Percentiles rank a stretch among this genome's conserved stretches.
These are phyloP conservation scores for Blastobotrys proliferans DNA, from an alignment of 1,139 yeast species.

Conservation along the genomic window DNA sequence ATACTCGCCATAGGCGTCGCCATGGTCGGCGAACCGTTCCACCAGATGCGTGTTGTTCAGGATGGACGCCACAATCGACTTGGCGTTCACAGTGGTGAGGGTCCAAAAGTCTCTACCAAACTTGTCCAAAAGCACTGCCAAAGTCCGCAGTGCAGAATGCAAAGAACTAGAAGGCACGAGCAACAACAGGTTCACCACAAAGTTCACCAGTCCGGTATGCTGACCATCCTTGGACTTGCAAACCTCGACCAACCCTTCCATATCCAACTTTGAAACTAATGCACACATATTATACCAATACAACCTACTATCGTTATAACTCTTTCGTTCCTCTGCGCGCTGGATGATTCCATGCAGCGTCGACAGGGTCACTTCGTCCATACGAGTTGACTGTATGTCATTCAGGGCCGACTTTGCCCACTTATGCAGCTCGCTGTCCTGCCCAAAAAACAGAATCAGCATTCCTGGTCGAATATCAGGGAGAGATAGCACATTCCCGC, in stretches of 20 bases:
- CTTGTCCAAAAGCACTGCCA: slow-evolving; percentile 3
- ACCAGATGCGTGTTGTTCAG: slow-evolving; percentile 8
- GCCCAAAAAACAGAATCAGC: slow-evolving; percentile 29
- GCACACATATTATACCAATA: slow-evolving; percentile 14
- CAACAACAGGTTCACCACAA: slow-evolving; percentile 10
- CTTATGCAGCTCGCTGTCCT: slow-evolving; percentile 22
- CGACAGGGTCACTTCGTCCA: neutral
- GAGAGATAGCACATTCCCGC: slow-evolving; percentile 2
- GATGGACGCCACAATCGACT: slow-evolving; percentile 4
- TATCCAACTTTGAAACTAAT: slow-evolving; percentile 2
- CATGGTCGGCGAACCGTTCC: neutral
- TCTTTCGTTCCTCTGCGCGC: slow-evolving; percentile 3
- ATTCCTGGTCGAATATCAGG: slow-evolving; percentile 30
- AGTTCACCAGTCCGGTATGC: slow-evolving; percentile 4
- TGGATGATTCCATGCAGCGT: slow-evolving; percentile 2
- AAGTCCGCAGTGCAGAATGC: slow-evolving; percentile 12
- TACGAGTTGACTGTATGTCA: neutral
- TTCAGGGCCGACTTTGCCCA: slow-evolving; percentile 27
- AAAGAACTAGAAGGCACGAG: slow-evolving; percentile 8
- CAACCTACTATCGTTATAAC: slow-evolving; percentile 4
- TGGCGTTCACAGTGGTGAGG: slow-evolving; percentile 7
- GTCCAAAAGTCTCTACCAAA: slow-evolving; percentile 10
- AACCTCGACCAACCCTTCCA: neutral
- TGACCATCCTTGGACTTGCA: too few relatives aligned
- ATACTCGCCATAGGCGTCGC: slow-evolving; percentile 1